A percentile compares a stretch with the other conserved stretches of the same genome.
These are phyloP conservation scores for Rhodotorula graminis DNA, from an alignment of 768 basidiomycete genomes.

Conservation along the genomic window DNA sequence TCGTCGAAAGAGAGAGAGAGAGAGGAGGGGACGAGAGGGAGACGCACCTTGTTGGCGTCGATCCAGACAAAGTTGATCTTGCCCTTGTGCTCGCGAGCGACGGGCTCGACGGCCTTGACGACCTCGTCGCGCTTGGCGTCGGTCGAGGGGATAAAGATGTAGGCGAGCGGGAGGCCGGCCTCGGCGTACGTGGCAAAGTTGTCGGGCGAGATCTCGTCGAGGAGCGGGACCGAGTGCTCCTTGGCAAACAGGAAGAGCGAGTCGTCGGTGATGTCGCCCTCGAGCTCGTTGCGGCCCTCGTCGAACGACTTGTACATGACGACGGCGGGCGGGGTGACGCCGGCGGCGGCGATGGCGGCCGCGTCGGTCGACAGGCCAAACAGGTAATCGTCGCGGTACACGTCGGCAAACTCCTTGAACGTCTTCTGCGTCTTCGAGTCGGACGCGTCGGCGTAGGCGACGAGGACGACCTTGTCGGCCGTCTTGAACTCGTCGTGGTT, in stretches of 20 bases:
- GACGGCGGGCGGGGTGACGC: constrained; percentile 72
- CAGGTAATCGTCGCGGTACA: constrained; percentile 85
- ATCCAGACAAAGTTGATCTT: constrained; percentile 98
- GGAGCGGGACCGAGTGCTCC: constrained; percentile 75
- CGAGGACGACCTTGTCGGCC: constrained; percentile 81
- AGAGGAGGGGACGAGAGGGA: neutral
- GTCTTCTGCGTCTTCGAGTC: constrained; percentile 51
- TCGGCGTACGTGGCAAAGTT: constrained; percentile 82
- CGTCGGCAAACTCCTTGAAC: constrained; percentile 75
- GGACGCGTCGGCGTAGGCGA: constrained; percentile 75
- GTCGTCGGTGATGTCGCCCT: constrained; percentile 34
- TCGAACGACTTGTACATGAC: constrained; percentile 91
- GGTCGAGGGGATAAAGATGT: constrained; percentile 84
- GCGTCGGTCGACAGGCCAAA: constrained; percentile 80
- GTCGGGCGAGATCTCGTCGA: constrained; percentile 89
- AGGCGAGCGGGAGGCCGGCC: constrained; percentile 81
- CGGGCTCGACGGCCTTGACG: constrained; percentile 64
- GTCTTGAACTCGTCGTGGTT: constrained; percentile 80
- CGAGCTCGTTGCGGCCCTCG: constrained; percentile 57
- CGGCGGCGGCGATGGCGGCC: constrained; percentile 56
- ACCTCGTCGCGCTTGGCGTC: constrained; percentile 59
- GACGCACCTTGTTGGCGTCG: constrained; percentile 67
- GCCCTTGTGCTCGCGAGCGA: constrained; percentile 75
- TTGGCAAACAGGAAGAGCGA: constrained; percentile 44
- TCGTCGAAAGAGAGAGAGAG: no score